Evolutionary conservation across 495 filamentous ascomycete species (phyloP), one percentile per base, ranked within the genome.

Genomic region (Ascobolus immersus): DNA sequence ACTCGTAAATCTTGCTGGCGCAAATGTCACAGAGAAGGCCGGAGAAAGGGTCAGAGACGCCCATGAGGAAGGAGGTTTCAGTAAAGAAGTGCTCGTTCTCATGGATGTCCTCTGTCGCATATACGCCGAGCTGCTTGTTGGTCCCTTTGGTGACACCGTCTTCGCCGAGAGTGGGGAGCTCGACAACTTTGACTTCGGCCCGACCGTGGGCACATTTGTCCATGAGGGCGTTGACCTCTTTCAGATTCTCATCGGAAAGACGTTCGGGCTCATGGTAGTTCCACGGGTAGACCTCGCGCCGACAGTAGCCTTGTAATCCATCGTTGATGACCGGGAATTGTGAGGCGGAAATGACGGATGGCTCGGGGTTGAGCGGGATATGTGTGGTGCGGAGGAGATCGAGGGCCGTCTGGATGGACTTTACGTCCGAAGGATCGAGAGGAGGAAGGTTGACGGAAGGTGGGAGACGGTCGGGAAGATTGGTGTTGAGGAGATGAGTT

Each of bases 231-330:
- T 91, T 92, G 21, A 92, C 52, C 14, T 67, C 53, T 1, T 53
- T 42, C 12, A 94, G 52, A 2, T 66, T 73, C 36, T 74, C 65
- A 4, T 65, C 53, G 0, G 69, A 65, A 42, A 78, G 75, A 30
- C 86, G 67, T 50, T 94, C 69, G 0, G 80, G 81, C 45, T 96
- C 89, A 44, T 86, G 61, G 14, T 57, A 45, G 49, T 94, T 94
- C 86, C 86, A 96, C 10, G 81, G 77, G 51, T 96, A 96, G 11
- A 91, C 58, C 45, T 94, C 76, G 12, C 86, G 61, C 17, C 81
- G 71, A n/a, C n/a, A n/a, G n/a, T n/a, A n/a, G n/a, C n/a, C n/a
- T n/a, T n/a, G n/a, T n/a, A n/a, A n/a, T n/a, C n/a, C n/a, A n/a
- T n/a, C n/a, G n/a, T n/a, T n/a, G n/a, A n/a, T n/a, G n/a, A n/a